phyloP scores from a whole-genome alignment of 352 stramenopile genomes.

The Phytophthora palmivora region DNA sequence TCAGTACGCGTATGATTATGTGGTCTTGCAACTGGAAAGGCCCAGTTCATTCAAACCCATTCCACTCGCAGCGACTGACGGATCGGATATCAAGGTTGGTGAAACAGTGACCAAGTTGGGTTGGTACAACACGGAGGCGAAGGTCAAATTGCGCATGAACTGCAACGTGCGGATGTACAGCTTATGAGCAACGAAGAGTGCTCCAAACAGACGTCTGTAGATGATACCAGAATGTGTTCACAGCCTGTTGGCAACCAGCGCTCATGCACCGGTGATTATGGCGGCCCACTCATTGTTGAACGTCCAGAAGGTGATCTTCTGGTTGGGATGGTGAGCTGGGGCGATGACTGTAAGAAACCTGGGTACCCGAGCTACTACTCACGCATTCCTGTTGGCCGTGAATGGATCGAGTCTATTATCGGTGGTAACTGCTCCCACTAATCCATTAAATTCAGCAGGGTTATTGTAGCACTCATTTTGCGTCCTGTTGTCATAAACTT shows the following conservation, averaged over 20 bases:
- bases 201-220: constrained; percentile 31
- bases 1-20: constrained; percentile 43
- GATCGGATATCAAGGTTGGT: constrained; percentile 34
- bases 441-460: too few species aligned
- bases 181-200: constrained; percentile 47
- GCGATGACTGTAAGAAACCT: constrained; percentile 43
- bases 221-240: constrained; percentile 52
- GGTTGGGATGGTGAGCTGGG: constrained; percentile 58
- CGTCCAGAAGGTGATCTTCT: constrained; percentile 32
- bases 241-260: constrained; percentile 30
- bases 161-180: constrained; percentile 46
- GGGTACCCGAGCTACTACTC: constrained; percentile 58
- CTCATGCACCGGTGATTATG: constrained; percentile 64
- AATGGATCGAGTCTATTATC: constrained; percentile 43
- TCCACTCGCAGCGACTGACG: constrained; percentile 27
- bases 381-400: constrained; percentile 39
- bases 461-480: too few species aligned
- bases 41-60: constrained; percentile 42
- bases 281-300: constrained; percentile 49
- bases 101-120: constrained; percentile 38
- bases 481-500: too few species aligned
- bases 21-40: constrained; percentile 48
- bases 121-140: constrained; percentile 36
- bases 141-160: constrained; percentile 21
- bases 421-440: constrained; percentile 13